Conservation (phyloP, 306 rosid genomes). For the Casuarina cunninghamiana region DNA sequence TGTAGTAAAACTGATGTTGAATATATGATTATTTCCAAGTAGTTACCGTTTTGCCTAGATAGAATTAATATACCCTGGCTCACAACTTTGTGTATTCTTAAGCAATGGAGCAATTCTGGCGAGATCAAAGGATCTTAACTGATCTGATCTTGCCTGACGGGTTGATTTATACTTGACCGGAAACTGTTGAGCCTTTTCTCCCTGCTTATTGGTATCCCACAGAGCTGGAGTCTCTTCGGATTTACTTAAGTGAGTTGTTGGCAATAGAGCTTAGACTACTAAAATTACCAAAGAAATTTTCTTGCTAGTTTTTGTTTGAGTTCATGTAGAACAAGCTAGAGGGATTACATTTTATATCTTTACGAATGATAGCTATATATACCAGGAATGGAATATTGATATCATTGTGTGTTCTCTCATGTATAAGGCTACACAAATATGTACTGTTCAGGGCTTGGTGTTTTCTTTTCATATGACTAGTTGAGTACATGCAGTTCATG, state of each 20-base stretch:
- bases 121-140: not conserved
- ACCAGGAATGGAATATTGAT: not conserved
- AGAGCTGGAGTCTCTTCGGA: not conserved
- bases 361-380: not conserved
- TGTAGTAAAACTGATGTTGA: not conserved
- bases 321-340: not conserved
- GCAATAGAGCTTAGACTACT: not conserved
- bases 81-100: not conserved
- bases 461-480: not conserved
- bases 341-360: not conserved
- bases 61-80: not conserved
- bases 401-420: conserved; percentile 1
- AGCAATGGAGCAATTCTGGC: not conserved
- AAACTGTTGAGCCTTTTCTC: not conserved
- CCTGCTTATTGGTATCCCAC: not conserved
- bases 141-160: not conserved
- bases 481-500: conserved; percentile 3
- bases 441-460: conserved; percentile 13
- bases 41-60: not conserved
- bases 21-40: not conserved
- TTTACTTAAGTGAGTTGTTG: not conserved
- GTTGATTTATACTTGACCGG: not conserved
- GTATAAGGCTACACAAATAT: not conserved
- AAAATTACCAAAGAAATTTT: not conserved
- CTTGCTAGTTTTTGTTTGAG: not conserved